phyloP scores from a whole-genome alignment of 306 rosid species.

The Prunus salicina region DNA sequence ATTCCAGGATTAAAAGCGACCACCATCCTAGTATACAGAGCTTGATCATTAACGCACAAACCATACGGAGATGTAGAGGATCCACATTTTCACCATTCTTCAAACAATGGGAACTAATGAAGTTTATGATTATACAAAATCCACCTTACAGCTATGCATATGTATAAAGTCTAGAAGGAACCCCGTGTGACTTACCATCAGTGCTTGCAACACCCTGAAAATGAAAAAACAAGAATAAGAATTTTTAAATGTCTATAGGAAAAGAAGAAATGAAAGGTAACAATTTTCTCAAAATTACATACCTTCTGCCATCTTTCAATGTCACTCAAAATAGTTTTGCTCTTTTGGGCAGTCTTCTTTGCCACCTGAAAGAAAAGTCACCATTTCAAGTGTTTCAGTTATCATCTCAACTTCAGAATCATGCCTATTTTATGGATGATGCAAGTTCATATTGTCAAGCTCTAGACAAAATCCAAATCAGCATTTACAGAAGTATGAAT shows the following conservation, averaged over 20 bases:
- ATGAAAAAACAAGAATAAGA: conserved; percentile 24
- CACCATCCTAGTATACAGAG: background rate
- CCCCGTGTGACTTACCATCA: conserved; percentile 55
- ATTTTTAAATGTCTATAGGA: background rate
- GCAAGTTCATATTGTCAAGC: background rate
- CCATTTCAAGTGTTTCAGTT: background rate
- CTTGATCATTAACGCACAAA: background rate
- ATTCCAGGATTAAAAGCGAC: background rate
- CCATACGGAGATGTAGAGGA: background rate
- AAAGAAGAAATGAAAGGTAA: background rate
- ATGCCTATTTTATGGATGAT: background rate
- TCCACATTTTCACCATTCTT: background rate
- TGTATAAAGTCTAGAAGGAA: background rate
- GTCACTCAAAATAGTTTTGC: conserved; percentile 83
- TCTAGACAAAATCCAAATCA: background rate
- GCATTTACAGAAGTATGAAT: background rate
- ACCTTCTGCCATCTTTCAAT: conserved; percentile 99
- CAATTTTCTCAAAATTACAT: conserved; percentile 11
- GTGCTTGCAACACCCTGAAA: conserved; percentile 92
- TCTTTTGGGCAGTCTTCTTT: conserved; percentile 87
- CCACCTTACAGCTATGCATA: background rate
- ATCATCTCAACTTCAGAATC: background rate
- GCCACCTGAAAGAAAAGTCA: conserved; percentile 64
- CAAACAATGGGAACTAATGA: background rate
- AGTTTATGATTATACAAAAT: background rate